Conservation (phyloP, 495 filamentous ascomycete species). For the Terfezia claveryi region DNA sequence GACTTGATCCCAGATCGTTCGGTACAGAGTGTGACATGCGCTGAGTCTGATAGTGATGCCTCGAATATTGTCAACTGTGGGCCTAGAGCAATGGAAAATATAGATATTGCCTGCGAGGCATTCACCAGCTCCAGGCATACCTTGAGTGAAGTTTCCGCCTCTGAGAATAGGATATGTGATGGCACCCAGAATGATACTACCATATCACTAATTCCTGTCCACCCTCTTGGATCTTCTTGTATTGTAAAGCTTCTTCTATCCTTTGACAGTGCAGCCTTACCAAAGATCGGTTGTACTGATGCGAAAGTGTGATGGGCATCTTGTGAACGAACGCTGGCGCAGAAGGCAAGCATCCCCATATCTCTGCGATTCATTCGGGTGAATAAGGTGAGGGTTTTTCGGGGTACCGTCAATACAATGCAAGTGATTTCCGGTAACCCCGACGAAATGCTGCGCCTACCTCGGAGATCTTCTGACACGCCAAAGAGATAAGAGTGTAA, state of each 20-base stretch:
- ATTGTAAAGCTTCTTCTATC: constrained; percentile 10
- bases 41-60: constrained; percentile 3
- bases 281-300: constrained; percentile 19
- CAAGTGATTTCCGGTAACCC: constrained; percentile 3
- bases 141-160: background rate
- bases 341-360: constrained; percentile 13
- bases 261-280: constrained; percentile 6
- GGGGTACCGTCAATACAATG: constrained; percentile 19
- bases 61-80: background rate
- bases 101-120: background rate
- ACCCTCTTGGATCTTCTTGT: constrained; percentile 11
- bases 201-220: constrained; percentile 17
- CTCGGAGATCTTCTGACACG: background rate
- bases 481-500: constrained; percentile 13
- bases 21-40: background rate
- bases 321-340: constrained; percentile 4
- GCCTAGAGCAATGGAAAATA: background rate
- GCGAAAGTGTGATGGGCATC: constrained; percentile 17
- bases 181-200: constrained; percentile 19
- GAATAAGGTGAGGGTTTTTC: constrained; percentile 9
- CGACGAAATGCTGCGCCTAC: background rate
- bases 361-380: constrained; percentile 6
- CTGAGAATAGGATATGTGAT: constrained; percentile 8
- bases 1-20: background rate
- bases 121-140: background rate